Percentiles rank a stretch among this genome's conserved stretches.
These are phyloP conservation scores for Mycena rebaudengoi DNA, from an alignment of 768 basidiomycete species.

Conservation along the genomic window DNA sequence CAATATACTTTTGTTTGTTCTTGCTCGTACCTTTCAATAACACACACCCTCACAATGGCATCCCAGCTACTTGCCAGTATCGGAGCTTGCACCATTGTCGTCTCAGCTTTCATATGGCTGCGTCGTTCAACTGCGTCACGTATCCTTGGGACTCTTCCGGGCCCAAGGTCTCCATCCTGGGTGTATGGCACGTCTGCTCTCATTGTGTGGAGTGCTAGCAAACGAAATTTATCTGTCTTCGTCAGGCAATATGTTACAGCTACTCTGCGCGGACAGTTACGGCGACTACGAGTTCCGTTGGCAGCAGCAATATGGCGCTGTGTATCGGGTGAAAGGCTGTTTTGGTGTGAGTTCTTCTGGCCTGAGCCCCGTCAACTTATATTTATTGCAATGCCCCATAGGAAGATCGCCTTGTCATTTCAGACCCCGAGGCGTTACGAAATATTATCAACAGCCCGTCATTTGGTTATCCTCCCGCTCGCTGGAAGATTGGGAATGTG, in stretches of 20 bases:
- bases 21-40: no score
- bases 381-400: background rate
- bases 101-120: conserved; percentile 12
- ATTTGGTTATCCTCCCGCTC: background rate
- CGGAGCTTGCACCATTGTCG: conserved; percentile 13
- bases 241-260: background rate
- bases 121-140: conserved; percentile 12
- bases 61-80: conserved; percentile 13
- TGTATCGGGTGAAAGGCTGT: conserved; percentile 2
- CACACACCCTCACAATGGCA: conserved; percentile 11
- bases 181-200: conserved; percentile 10
- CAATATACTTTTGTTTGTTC: background rate
- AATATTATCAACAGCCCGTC: background rate
- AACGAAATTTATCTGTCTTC: background rate
- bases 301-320: background rate
- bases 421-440: conserved; percentile 4
- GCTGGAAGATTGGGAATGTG: background rate
- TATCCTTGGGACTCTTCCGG: conserved; percentile 10
- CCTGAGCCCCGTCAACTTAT: background rate
- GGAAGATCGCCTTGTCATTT: conserved; percentile 12
- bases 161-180: conserved; percentile 9
- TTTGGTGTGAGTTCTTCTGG: conserved; percentile 1
- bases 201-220: conserved; percentile 1
- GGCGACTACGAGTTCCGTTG: conserved; percentile 11
- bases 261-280: background rate